Evolutionary conservation across 805 yeast species (phyloP), one percentile per base, ranked within the genome.

Genomic region (Candida ascalaphidarum): DNA sequence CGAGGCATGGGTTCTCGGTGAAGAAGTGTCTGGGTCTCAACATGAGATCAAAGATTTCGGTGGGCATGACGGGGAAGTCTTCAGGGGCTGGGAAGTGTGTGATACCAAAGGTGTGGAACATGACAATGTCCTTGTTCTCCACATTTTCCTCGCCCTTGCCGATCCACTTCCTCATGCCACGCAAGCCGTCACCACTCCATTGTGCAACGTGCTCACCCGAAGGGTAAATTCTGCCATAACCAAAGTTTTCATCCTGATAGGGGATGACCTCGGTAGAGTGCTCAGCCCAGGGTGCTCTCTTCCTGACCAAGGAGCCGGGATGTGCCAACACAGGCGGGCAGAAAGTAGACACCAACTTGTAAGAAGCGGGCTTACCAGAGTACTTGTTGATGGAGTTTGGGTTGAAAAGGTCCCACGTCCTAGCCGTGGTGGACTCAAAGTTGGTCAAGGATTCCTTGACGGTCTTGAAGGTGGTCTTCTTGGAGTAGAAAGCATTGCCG

Each of bases 21-120:
- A 81, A 81, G 63, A 81, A 76, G 57, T 81, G 75, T 52, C 89
- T 68, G 43, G 92, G 92, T 55, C 88, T 72, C 50, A 81, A 62
- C 60, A 77, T 61, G 41, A 81, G 62, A 34, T 79, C 73, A 45
- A 81, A 77, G 46, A 84, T 81, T 59, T 81, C 94, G 27, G 85
- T 80, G 26, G 92, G 92, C 92, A 81, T 81, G 39, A 81, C 71
- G 32, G 92, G 92, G 78, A 81, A 81, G 55, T 81, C 94, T 61
- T 81, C 92, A 34, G 92, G 89, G 10, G 88, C 78, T 34, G 94
- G 94, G 72, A 81, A 77, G 52, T 81, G 94, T 19, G 89, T 76
- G 41, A 81, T 73, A 46, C 92, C 92, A 46, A 82, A 81, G 17
- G 89, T 81, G 56, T 81, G 88, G 76, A 75, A 82, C 44, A 77